A percentile compares a stretch with the other conserved stretches of the same genome.
These are phyloP conservation scores for Chlamydomonas sp. DNA, from an alignment of 139 green algal genomes.

Conservation along the genomic window DNA sequence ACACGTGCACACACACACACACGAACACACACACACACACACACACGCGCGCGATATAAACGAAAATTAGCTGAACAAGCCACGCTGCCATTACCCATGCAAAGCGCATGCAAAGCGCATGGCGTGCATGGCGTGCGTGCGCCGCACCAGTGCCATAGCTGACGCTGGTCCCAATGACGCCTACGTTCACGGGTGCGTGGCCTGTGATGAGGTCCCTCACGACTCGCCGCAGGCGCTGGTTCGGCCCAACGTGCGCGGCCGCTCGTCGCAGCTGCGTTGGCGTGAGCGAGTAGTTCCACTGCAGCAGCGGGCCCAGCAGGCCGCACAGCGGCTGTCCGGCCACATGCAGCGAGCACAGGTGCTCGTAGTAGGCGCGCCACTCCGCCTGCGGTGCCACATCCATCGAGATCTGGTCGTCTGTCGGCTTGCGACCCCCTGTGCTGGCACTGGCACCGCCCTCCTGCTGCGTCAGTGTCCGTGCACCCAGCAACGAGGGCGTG, in stretches of 20 bases:
- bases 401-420: too few species aligned
- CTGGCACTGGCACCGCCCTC: too few species aligned
- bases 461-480: too few species aligned
- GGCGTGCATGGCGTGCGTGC: too few species aligned
- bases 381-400: not conserved
- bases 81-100: too few species aligned
- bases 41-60: too few species aligned
- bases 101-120: too few species aligned
- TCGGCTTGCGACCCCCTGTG: too few species aligned
- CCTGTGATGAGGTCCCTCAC: conserved; percentile 15
- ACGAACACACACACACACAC: too few species aligned
- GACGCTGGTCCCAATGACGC: conserved; percentile 33
- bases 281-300: conserved; percentile 18
- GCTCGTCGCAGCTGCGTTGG: conserved; percentile 22
- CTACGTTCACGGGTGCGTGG: conserved; percentile 9
- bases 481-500: too few species aligned
- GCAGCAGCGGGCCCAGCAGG: conserved; percentile 7
- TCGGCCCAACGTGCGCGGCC: conserved; percentile 14
- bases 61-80: too few species aligned
- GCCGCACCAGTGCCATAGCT: conserved; percentile 26
- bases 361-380: not conserved
- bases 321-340: not conserved
- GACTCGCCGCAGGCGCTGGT: conserved; percentile 20
- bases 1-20: too few species aligned
- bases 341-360: conserved; percentile 3